Base-by-base conservation (phyloP, 164 flowering plant genomes). In the Tetracentron sinense region DNA sequence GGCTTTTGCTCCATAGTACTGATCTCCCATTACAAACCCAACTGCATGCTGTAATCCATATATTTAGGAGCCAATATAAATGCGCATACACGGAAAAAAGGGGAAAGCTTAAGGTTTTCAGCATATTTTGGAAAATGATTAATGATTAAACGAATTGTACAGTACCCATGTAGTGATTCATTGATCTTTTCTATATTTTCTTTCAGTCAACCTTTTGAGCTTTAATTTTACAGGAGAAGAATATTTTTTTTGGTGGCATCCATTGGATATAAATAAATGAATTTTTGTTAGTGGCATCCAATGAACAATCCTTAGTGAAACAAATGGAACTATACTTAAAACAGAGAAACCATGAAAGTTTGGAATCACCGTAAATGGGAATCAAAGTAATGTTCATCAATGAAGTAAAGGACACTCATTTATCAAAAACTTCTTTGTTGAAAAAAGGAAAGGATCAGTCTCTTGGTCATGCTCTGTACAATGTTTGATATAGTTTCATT, bases 1-100 rank as follows among this genome's bases (percentile, higher is more conserved):
- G 6, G 99, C 96, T 65, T 88, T 90, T 26, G 96, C 99, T 70
- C 99, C 99, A 75, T 83, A 95, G 56, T 72, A 90, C 67, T 88
- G 87, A 20, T 86, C 83, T 16, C 96, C 96, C 68, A 75, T 84
- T 14, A 81, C 92, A 75, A 81, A 95, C 23, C 84, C 89, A 44
- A 95, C 93, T 73, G 99, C 99, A 75, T 95, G 99, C 99, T 95
- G 92, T 58, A 67, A 63, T 42, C 17, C 53, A 50, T 33, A 67
- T 54, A 47, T 33, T 38, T 38, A 38, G 8, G 8, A 38, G 14
- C 8, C 14, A 10, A 8, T 38, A 38, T 8, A 38, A 38, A 38
- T 4, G 44, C 10, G 4, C 38, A 33, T n/a, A 33, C 38, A 33
- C 4, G 10, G 10, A 33, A 33, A 33, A 33, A 33, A 33, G 10